phyloP scores from a whole-genome alignment of 2,329 filamentous ascomycete genomes.

The Cladosporium halotolerans region DNA sequence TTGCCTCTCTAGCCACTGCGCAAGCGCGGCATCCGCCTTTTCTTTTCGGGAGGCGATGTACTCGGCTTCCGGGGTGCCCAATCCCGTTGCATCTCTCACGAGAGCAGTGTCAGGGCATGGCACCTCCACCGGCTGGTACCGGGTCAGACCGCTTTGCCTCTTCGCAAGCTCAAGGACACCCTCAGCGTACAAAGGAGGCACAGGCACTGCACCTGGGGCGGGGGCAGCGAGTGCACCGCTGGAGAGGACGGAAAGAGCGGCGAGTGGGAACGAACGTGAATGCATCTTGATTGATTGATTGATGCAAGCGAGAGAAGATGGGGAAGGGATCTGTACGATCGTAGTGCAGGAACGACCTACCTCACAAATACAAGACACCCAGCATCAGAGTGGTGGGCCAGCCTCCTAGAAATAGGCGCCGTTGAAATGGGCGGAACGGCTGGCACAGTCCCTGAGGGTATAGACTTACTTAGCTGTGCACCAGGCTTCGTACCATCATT shows the following conservation, averaged over 20 bases:
- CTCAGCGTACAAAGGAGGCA: not conserved
- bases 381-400: not conserved
- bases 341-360: not conserved
- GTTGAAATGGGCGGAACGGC: not conserved
- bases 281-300: not conserved
- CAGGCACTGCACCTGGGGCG: not conserved
- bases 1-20: conserved; percentile 35
- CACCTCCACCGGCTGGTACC: conserved; percentile 32
- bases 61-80: conserved; percentile 34
- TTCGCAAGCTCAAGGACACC: conserved; percentile 2
- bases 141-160: not conserved
- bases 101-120: conserved; percentile 36
- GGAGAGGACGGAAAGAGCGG: not conserved
- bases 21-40: conserved; percentile 34
- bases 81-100: conserved; percentile 32
- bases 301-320: not conserved
- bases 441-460: not conserved
- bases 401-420: conserved; percentile 6
- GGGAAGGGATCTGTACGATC: not conserved
- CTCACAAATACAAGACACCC: not conserved
- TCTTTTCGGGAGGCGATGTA: conserved; percentile 36
- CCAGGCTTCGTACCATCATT: not conserved
- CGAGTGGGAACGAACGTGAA: conserved; percentile 1
- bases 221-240: conserved; percentile 1
- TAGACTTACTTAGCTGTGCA: not conserved